phyloP scores from a whole-genome alignment of 331 rosid species.

The Malus hybrid region DNA sequence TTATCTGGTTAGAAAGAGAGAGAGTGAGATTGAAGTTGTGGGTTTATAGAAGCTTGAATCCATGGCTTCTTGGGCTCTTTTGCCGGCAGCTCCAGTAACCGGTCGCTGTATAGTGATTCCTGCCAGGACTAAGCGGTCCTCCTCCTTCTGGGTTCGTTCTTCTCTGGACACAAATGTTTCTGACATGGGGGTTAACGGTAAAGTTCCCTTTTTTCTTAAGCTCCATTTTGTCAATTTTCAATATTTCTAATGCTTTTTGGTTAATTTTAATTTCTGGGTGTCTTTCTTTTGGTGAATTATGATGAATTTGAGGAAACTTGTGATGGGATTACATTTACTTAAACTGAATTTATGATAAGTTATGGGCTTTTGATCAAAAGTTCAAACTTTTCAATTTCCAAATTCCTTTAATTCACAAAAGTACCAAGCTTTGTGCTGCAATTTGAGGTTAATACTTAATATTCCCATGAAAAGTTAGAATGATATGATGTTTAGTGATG shows the following conservation, averaged over 20 bases:
- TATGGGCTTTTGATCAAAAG: neutral
- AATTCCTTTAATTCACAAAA: too few species aligned
- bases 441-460: neutral
- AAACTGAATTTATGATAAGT: neutral
- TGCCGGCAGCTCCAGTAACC: conserved; percentile 43
- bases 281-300: neutral
- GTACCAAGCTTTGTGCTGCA: too few species aligned
- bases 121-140: conserved; percentile 20
- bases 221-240: neutral
- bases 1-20: neutral
- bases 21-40: neutral
- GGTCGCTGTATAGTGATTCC: conserved; percentile 28
- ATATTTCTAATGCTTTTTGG: neutral
- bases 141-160: conserved; percentile 36
- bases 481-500: neutral
- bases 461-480: neutral
- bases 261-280: neutral
- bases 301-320: neutral
- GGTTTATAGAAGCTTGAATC: neutral
- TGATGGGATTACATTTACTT: neutral
- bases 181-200: conserved; percentile 84
- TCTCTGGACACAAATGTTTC: conserved; percentile 82
- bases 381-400: neutral
- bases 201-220: neutral
- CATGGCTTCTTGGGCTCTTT: conserved; percentile 35